Percentiles rank a stretch among this genome's conserved stretches.
Evolutionary conservation across 2,329 filamentous ascomycete species (phyloP).

Genomic region (Aureobasidium zeae): DNA sequence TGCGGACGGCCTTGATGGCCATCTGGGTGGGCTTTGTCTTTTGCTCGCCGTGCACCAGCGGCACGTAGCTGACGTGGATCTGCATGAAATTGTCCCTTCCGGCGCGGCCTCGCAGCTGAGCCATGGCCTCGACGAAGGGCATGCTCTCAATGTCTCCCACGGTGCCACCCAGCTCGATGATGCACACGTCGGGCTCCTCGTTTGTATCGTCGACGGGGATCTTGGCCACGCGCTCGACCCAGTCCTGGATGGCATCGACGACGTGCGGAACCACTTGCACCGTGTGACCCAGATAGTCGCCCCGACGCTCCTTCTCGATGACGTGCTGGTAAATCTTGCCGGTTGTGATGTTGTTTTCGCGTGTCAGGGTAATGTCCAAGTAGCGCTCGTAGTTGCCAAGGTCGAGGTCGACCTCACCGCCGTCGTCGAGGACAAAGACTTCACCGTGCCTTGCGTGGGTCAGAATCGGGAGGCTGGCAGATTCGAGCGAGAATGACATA

Average conservation of each 20-base stretch:
- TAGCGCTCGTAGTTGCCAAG: conserved; percentile 73
- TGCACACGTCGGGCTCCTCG: conserved; percentile 81
- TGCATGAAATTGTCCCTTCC: conserved; percentile 75
- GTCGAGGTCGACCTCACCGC: conserved; percentile 67
- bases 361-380: conserved; percentile 68
- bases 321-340: conserved; percentile 92
- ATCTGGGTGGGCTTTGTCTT: conserved; percentile 97
- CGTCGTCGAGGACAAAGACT: conserved; percentile 78
- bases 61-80: conserved; percentile 84
- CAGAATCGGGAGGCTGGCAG: neutral
- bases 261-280: conserved; percentile 91
- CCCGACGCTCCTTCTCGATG: conserved; percentile 61
- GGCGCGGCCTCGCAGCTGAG: conserved; percentile 62
- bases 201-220: conserved; percentile 79
- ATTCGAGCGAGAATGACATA: conserved; percentile 26
- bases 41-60: conserved; percentile 65
- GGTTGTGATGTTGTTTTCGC: conserved; percentile 93
- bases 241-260: conserved; percentile 84
- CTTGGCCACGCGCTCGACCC: conserved; percentile 77
- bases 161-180: conserved; percentile 63
- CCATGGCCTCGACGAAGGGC: conserved; percentile 80
- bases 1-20: conserved; percentile 74
- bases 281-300: conserved; percentile 81
- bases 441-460: conserved; percentile 60
- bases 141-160: conserved; percentile 77